Evolutionary conservation across 2,329 filamentous ascomycete genomes (phyloP), one percentile per base, ranked within the genome.

Genomic region (Hypoxylon sp.): DNA sequence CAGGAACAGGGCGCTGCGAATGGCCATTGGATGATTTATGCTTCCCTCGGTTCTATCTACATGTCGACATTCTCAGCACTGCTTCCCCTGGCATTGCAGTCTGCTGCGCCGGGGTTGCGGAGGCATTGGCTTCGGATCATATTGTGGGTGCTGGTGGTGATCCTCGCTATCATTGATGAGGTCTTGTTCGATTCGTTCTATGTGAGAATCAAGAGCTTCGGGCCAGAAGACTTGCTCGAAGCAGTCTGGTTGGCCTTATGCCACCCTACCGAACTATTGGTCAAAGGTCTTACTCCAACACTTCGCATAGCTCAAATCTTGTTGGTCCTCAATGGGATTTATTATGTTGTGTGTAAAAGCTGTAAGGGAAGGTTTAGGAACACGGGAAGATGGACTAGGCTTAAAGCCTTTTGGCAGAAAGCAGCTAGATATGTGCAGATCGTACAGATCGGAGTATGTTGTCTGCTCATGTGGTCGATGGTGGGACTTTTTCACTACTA

Each of bases 401-500:
- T 50, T 13, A 31, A 25, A 3, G 25, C 13, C 4, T 36, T 43
- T 7, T 49, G 25, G 43, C 42, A 31, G 13, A 25, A 17, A 27
- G 19, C n/a, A 8, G 30, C 23, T 3, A 46, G 40, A 0, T 57
- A 37, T 17, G 34, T 64, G 1, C 48, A 51, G 11, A 17, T 52
- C 1, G 19, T 55, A 8, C 57, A 65, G 26, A 58, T 56, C 2
- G 7, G 48, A 2, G 1, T 62, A 7, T 63, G 62, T 34, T 32
- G 58, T 6, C 16, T 50, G 9, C 9, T 63, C 17, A 68, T 68
- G 58, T 70, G 68, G 68, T 41, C 54, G 2, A 61, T 67, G 20
- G 41, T 70, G 8, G 62, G 30, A 11, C 43, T 67, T 3, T 69
- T 68, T 30, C 55, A 62, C 1, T 32, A 34, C 3, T 69, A 68